These are phyloP conservation scores for Nepenthes gracilis DNA, from an alignment of 148 eudicot species.

Conservation along the genomic window DNA sequence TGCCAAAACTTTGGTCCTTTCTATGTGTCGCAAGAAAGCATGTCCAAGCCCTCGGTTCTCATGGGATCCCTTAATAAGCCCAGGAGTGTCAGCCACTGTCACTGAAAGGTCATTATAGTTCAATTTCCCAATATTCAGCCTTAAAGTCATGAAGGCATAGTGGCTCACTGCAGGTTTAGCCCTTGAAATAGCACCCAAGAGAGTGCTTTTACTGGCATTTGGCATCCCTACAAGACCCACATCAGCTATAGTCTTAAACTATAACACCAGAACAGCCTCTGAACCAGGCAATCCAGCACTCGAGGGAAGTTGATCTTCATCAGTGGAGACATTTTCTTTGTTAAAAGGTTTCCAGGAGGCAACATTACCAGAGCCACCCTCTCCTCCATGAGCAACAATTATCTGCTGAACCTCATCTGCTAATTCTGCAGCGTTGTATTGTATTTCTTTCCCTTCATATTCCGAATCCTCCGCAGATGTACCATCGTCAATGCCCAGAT, in stretches of 20 bases:
- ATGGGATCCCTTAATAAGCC: slow-evolving; percentile 82
- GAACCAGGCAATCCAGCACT: slow-evolving; percentile 63
- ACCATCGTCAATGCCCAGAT: slow-evolving; percentile 16
- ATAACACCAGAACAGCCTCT: slow-evolving; percentile 49
- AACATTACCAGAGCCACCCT: slow-evolving; percentile 76
- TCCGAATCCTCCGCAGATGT: slow-evolving; percentile 28
- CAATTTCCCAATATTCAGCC: slow-evolving; percentile 82
- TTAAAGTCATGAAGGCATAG: slow-evolving; percentile 81
- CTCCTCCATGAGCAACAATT: slow-evolving; percentile 66
- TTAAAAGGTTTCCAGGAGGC: slow-evolving; percentile 20
- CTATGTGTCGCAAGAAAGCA: slow-evolving; percentile 86
- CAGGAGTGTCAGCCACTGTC: slow-evolving; percentile 90
- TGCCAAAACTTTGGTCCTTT: slow-evolving; percentile 78
- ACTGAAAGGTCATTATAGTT: slow-evolving; percentile 64
- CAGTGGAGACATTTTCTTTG: slow-evolving; percentile 16
- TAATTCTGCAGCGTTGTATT: slow-evolving; percentile 71
- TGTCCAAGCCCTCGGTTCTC: slow-evolving; percentile 94
- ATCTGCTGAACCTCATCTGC: slow-evolving; percentile 69
- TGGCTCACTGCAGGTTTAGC: slow-evolving; percentile 76
- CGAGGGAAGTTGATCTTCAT: slow-evolving; percentile 24
- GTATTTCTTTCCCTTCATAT: slow-evolving; percentile 24
- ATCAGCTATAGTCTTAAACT: slow-evolving; percentile 87
- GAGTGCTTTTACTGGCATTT: slow-evolving; percentile 90
- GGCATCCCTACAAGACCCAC: slow-evolving; percentile 95
- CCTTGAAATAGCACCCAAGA: slow-evolving; percentile 78